Percentiles rank a stretch among this genome's conserved stretches.
Conservation (phyloP, 2,329 filamentous ascomycete species). For the Blastomyces parvus region DNA sequence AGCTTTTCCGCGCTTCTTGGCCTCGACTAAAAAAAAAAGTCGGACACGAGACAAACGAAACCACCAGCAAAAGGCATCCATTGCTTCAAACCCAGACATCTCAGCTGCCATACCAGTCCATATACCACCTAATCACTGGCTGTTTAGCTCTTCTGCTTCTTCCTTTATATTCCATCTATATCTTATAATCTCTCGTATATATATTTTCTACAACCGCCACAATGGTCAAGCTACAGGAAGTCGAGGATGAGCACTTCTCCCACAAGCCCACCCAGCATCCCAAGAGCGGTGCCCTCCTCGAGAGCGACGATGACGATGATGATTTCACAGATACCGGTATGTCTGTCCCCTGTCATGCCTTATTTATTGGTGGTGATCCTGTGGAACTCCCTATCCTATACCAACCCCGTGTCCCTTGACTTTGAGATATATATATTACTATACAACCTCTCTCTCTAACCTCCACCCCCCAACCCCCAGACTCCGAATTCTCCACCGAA, state of each 20-base stretch:
- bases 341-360: slow-evolving; percentile 22
- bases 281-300: slow-evolving; percentile 47
- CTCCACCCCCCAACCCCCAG: slow-evolving; percentile 32
- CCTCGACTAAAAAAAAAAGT: slow-evolving; percentile 3
- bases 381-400: background rate
- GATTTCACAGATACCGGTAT: slow-evolving; percentile 89
- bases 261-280: slow-evolving; percentile 52
- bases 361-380: background rate
- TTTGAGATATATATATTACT: background rate
- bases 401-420: background rate
- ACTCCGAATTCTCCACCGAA: slow-evolving; percentile 77
- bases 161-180: background rate
- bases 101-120: background rate
- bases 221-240: slow-evolving; percentile 96
- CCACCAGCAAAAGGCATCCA: background rate
- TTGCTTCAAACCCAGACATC: background rate
- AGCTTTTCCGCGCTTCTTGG: background rate
- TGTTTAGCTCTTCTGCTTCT: background rate
- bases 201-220: background rate
- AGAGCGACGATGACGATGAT: slow-evolving; percentile 58
- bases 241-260: slow-evolving; percentile 90
- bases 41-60: background rate
- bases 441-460: background rate
- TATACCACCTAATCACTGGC: background rate
- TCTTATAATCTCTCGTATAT: slow-evolving; percentile 1